Evolutionary conservation across 2,329 filamentous ascomycete species (phyloP), one percentile per base, ranked within the genome.

Genomic region (Davidsoniella virescens): DNA sequence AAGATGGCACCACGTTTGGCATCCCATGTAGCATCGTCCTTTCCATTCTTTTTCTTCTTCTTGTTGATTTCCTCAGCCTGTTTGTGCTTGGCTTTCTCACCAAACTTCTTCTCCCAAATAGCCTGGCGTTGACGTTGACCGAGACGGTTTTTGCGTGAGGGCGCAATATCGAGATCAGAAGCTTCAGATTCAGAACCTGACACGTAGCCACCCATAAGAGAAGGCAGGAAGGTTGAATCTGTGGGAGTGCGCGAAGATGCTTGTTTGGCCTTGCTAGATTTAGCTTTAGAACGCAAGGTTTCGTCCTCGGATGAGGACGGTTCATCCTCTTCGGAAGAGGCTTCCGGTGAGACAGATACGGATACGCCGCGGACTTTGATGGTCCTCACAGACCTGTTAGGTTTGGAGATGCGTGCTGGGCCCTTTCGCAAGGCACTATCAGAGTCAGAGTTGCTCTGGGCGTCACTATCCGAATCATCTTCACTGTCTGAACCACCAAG

Each of bases 41-140:
- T 9, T 58, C 44, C n/a, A 36, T 55, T 52, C 59, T 57, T 17
- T 47, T 50, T 43, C 57, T 62, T 57, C 44, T 63, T 57, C 52
- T 63, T 67, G 56, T 55, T 64, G 62, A 25, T 25, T 8, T 25
- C 20, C 3, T 48, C 47, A 9, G 37, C 36, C 52, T 70, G 68
- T 41, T 79, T 62, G 59, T 87, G 84, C 57, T 80, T 83, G 1
- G 85, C 86, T 54, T 74, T 71, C 12, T 72, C 69, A 46, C 84
- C 84, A 61, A 73, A 90, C 60, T 88, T 90, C 66, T 85, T 81
- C 67, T 90, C 84, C 69, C 79, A 84, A 52, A 92, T 82, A 20
- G 79, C 76, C 60, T 84, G 82, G 7, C 85, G 76, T n/a, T 82
- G 83, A 41, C 79, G 74, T 64, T 93, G 85, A 3, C 85, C 85